These are phyloP conservation scores for Bidens hawaiensis DNA, from an alignment of 140 eudicot genomes.

Conservation along the genomic window DNA sequence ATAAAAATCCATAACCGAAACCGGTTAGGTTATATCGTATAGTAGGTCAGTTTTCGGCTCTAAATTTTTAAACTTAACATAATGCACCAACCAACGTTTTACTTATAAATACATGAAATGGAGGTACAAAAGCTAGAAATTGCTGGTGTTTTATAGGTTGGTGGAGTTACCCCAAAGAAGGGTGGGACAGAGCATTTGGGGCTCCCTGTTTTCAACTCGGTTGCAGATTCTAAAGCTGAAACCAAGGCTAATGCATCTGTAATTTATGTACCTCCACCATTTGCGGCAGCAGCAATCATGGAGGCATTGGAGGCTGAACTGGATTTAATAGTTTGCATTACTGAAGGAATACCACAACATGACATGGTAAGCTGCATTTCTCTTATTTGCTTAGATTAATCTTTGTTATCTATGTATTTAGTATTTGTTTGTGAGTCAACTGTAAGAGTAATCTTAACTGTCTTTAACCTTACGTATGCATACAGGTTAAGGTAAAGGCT, in stretches of 20 bases:
- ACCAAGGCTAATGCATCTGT: slow-evolving; percentile 98
- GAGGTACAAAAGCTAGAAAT: too few species aligned
- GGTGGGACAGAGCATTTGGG: slow-evolving; percentile 99
- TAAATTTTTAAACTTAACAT: too few species aligned
- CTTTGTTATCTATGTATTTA: neutral
- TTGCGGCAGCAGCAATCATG: slow-evolving; percentile 96
- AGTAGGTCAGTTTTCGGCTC: too few species aligned
- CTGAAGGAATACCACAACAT: slow-evolving; percentile 99
- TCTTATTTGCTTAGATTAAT: neutral
- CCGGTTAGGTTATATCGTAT: too few species aligned
- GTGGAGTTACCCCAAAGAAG: slow-evolving; percentile 96
- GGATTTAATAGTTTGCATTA: slow-evolving; percentile 88
- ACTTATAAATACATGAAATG: too few species aligned
- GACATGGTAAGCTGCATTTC: slow-evolving; percentile 65
- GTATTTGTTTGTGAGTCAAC: neutral
- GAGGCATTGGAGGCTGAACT: slow-evolving; percentile 95
- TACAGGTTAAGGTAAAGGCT: slow-evolving; percentile 92
- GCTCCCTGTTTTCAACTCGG: slow-evolving; percentile 93
- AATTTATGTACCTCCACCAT: slow-evolving; percentile 94
- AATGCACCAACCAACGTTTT: too few species aligned
- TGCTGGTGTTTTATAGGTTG: slow-evolving; percentile 54
- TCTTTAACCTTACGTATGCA: neutral
- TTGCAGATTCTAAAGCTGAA: slow-evolving; percentile 96
- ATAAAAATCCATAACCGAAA: too few species aligned
- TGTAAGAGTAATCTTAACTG: neutral